These are phyloP conservation scores for Coleophoma crateriformis DNA, from an alignment of 2,329 filamentous ascomycete species.

Conservation along the genomic window DNA sequence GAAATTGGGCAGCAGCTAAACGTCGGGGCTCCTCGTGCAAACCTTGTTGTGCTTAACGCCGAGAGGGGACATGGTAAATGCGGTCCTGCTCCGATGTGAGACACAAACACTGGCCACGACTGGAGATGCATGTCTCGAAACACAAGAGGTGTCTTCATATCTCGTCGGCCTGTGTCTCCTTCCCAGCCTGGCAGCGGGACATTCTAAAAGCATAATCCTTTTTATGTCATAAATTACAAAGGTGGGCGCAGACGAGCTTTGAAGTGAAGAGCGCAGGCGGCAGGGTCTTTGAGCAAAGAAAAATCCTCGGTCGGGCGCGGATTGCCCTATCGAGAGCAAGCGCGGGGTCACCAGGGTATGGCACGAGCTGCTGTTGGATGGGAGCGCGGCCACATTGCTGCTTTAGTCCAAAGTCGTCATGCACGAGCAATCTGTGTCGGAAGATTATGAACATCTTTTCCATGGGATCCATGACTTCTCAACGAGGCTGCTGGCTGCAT, in stretches of 20 bases:
- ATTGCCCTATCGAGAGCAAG: neutral
- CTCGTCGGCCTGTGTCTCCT: neutral
- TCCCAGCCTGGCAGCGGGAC: neutral
- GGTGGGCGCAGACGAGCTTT: neutral
- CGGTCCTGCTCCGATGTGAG: no score
- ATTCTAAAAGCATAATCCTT: neutral
- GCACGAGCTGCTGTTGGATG: neutral
- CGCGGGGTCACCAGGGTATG: neutral
- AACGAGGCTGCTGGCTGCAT: neutral
- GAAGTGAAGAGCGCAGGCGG: neutral
- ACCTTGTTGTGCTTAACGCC: no score
- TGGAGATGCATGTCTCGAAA: no score
- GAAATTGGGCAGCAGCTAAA: no score
- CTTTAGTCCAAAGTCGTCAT: neutral
- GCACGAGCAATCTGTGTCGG: constrained; percentile 1
- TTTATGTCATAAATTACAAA: neutral
- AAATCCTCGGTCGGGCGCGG: neutral
- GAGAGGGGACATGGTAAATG: no score
- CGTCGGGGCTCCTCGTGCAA: no score
- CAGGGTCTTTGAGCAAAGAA: neutral
- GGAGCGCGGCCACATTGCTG: neutral
- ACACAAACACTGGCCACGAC: no score
- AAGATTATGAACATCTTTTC: constrained; percentile 1
- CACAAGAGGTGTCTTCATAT: no score
- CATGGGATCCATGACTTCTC: neutral